A percentile compares a stretch with the other conserved stretches of the same genome.
Conservation (phyloP, 2,329 filamentous ascomycete genomes). For the Taxawa tesnikishii region DNA sequence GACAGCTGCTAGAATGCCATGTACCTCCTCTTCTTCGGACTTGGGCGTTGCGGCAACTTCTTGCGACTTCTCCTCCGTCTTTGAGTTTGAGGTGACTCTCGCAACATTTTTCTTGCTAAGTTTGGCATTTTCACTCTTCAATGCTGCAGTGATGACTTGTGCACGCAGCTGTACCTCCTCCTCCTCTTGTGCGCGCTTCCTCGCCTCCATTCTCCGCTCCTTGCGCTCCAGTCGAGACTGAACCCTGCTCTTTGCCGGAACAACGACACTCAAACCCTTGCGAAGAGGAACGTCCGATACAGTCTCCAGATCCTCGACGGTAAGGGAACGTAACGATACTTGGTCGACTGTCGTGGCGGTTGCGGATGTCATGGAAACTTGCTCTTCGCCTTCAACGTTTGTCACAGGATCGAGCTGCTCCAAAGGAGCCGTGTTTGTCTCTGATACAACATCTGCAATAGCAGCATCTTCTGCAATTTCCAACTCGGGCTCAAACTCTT, state of each 20-base stretch:
- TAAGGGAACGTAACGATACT: background rate
- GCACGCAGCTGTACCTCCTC: too few relatives aligned
- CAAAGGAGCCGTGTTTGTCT: background rate
- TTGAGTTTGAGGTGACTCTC: constrained; percentile 1
- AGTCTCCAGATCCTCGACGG: background rate
- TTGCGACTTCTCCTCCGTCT: constrained; percentile 5
- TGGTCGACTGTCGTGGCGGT: background rate
- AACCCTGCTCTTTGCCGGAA: background rate
- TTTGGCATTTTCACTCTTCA: background rate
- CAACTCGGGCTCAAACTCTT: constrained; percentile 4
- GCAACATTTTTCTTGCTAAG: too few relatives aligned
- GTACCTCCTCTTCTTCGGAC: background rate
- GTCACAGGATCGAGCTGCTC: too few relatives aligned
- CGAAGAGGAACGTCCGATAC: background rate
- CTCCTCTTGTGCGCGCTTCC: background rate
- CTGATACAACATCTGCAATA: background rate
- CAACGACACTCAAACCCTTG: background rate
- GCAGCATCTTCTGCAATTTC: background rate
- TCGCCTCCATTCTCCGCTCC: background rate
- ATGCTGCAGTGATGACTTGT: background rate
- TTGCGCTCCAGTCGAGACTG: background rate
- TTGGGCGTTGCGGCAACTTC: too few relatives aligned
- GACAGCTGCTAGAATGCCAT: too few relatives aligned
- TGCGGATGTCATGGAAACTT: background rate
- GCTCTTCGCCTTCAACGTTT: too few relatives aligned